Evolutionary conservation across 192 early-diverging fungal genomes (phyloP).

Genomic region (Linderina pennispora): DNA sequence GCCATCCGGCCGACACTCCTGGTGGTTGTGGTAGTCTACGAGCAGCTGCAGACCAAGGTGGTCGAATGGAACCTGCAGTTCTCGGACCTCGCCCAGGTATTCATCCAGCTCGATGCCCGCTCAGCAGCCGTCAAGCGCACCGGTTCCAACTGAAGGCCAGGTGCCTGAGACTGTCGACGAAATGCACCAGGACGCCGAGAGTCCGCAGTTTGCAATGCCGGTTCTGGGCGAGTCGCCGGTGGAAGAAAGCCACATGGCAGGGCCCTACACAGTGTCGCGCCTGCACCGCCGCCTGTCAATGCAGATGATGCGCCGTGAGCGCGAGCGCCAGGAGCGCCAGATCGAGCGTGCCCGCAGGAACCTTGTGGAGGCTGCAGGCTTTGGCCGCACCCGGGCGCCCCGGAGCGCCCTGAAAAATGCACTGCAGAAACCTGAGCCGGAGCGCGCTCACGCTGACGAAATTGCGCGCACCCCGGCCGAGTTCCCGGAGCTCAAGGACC

Average conservation of each 20-base stretch:
- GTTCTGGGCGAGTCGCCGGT: constrained; percentile 22
- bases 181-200: constrained; percentile 23
- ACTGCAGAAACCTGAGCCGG: no score
- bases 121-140: background rate
- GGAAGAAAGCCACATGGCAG: background rate
- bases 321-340: constrained; percentile 27
- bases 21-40: constrained; percentile 72
- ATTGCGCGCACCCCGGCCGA: constrained; percentile 20
- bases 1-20: constrained; percentile 70
- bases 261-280: constrained; percentile 15
- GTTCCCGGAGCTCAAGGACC: constrained; percentile 34
- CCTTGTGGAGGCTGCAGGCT: no score
- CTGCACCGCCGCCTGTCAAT: constrained; percentile 41
- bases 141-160: background rate
- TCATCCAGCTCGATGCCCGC: constrained; percentile 67
- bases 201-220: constrained; percentile 26
- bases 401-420: no score
- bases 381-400: no score
- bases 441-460: constrained; percentile 29
- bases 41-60: constrained; percentile 72
- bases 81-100: constrained; percentile 65
- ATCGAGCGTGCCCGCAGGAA: no score
- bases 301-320: constrained; percentile 38
- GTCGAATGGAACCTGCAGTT: constrained; percentile 82
- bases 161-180: constrained; percentile 33